A percentile compares a stretch with the other conserved stretches of the same genome.
Conservation (phyloP, 1,284 basidiomycete species). For the Ganoderma lucidum region DNA sequence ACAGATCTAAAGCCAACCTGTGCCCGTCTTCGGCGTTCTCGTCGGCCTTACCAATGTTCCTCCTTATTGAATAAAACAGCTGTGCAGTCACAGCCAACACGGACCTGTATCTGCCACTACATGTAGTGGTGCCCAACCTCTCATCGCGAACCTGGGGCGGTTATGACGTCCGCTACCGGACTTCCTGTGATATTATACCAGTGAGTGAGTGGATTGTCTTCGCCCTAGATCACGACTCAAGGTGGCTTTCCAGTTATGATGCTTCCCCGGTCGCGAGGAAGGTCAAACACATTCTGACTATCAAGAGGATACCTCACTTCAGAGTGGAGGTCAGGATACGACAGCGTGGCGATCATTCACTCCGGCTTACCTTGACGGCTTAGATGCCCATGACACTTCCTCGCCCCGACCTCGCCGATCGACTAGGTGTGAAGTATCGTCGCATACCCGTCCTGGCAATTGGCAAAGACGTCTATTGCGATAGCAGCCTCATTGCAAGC, state of each 20-base stretch:
- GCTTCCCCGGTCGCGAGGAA: slow-evolving; percentile 61
- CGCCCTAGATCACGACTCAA: background rate
- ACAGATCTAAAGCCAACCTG: slow-evolving; percentile 1
- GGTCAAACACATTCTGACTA: slow-evolving; percentile 55
- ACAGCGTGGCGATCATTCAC: background rate
- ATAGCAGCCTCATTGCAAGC: slow-evolving; percentile 56
- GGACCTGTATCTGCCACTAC: background rate
- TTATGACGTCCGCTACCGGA: slow-evolving; percentile 9
- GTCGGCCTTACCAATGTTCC: background rate
- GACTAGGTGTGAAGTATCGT: slow-evolving; percentile 58
- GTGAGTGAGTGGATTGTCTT: background rate
- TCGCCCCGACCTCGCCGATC: slow-evolving; percentile 57
- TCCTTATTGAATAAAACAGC: background rate
- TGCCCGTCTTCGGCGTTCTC: background rate
- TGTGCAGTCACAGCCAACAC: background rate
- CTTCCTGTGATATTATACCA: slow-evolving; percentile 19
- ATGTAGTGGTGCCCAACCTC: background rate
- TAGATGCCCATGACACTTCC: slow-evolving; percentile 59
- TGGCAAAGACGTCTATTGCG: slow-evolving; percentile 61
- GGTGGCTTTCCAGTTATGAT: slow-evolving; percentile 44
- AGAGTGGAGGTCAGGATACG: slow-evolving; percentile 50
- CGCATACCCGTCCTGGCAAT: slow-evolving; percentile 63
- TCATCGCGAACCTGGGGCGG: background rate
- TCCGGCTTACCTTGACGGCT: background rate
- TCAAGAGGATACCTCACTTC: slow-evolving; percentile 58